phyloP scores from a whole-genome alignment of 2,329 filamentous ascomycete genomes.

The Fusarium sp. region DNA sequence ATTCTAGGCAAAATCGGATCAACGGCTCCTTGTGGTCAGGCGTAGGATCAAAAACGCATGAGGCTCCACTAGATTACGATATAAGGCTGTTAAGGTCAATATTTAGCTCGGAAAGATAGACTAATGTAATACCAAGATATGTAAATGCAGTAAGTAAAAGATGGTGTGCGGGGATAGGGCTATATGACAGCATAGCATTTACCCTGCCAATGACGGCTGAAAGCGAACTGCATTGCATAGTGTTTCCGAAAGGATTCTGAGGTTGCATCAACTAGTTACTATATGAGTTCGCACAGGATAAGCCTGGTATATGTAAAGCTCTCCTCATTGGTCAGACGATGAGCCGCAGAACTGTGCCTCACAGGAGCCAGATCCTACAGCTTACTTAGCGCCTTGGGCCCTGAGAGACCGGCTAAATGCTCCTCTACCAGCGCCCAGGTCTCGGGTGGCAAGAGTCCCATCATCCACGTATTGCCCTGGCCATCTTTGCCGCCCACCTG shows the following conservation, averaged over 20 bases:
- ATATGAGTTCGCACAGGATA: background rate
- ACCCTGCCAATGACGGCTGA: slow-evolving; percentile 3
- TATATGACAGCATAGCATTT: background rate
- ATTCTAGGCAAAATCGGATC: background rate
- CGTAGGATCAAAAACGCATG: background rate
- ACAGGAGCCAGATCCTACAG: slow-evolving; percentile 5
- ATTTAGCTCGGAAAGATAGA: too few species aligned
- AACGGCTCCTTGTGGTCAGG: slow-evolving; percentile 5
- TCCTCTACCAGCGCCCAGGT: slow-evolving; percentile 2
- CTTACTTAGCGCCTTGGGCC: background rate
- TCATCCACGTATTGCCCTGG: slow-evolving; percentile 15
- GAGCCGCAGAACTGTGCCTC: slow-evolving; percentile 9
- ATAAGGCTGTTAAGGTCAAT: too few species aligned
- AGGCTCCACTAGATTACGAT: background rate
- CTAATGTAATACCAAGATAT: background rate
- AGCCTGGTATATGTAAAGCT: too few species aligned
- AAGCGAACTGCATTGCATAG: too few species aligned
- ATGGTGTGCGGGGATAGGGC: background rate
- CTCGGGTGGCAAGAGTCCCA: slow-evolving; percentile 7
- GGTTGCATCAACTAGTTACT: slow-evolving; percentile 1
- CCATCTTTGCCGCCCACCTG: slow-evolving; percentile 14
- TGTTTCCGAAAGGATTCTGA: background rate
- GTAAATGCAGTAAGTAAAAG: background rate
- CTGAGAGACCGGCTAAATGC: slow-evolving; percentile 12
- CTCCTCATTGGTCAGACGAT: background rate